Evolutionary conservation across 2,329 filamentous ascomycete species (phyloP), one percentile per base, ranked within the genome.

Genomic region (Fusarium chuoi): DNA sequence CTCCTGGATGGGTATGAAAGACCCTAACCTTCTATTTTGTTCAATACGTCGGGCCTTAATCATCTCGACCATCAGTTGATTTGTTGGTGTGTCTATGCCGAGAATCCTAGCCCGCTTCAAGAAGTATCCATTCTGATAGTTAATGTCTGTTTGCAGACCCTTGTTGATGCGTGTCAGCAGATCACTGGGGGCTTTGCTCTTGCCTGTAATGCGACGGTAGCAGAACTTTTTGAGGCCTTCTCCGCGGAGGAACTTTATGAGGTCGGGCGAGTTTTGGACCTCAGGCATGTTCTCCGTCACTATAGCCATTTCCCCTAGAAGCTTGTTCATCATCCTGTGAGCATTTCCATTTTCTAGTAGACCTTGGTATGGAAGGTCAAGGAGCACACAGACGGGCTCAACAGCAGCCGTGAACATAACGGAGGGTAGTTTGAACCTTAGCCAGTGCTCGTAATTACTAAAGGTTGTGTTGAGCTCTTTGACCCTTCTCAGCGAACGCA

Each of bases 111-210:
- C 96, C 45, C 92, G 88, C 57, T 85, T 87, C 38, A 97, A 87
- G 68, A 99, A 92, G 83, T 96, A 99, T 2, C 95, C 96, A 80
- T 97, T 98, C 75, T 96, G 89, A 78, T 92, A 97, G 51, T 95
- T 90, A 45, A 98, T 89, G 77, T 98, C 94, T 0, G 94, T 94
- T 65, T 86, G 83, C 69, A 84, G 83, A 3, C 93, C 92, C 3
- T 83, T 81, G 17, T 89, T 83, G 18, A 95, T 85, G 77, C 92
- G 90, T 60, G 88, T 87, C 11, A 93, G 84, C 90, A 97, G 94
- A 26, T 86, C 88, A 77, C 90, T 93, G 46, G 81, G 77, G 14
- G 82, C 81, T 11, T 87, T 84, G 58, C 91, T 89, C 62, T 88
- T 83, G 33, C 76, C 79, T 24, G 76, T 68, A 24, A 83, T 82